Evolutionary conservation across 768 basidiomycete genomes (phyloP).

Genomic region (Kondoa malvinella): DNA sequence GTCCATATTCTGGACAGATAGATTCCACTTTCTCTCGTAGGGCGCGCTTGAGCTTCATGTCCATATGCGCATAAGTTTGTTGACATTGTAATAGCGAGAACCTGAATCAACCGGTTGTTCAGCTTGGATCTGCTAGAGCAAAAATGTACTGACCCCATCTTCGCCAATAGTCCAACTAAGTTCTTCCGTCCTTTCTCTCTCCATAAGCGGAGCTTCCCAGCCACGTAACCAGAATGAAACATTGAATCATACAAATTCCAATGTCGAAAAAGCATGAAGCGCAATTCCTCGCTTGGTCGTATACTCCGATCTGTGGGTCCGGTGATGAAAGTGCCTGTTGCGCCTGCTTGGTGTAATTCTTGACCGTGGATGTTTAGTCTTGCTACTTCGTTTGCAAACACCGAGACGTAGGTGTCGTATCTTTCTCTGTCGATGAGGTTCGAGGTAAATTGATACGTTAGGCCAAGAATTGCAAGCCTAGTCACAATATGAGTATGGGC

Average conservation of each 20-base stretch:
- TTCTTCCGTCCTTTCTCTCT: constrained; percentile 79
- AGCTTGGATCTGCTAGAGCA: background rate
- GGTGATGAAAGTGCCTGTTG: background rate
- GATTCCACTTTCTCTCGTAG: constrained; percentile 66
- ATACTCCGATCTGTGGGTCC: constrained; percentile 67
- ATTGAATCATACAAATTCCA: constrained; percentile 98
- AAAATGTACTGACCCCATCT: constrained; percentile 63
- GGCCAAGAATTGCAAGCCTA: constrained; percentile 81
- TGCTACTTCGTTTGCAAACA: constrained; percentile 80
- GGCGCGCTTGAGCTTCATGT: constrained; percentile 71
- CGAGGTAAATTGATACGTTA: constrained; percentile 80
- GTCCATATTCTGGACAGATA: constrained; percentile 84
- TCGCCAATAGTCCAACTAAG: constrained; percentile 77
- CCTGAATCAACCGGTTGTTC: constrained; percentile 34
- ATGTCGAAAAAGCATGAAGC: constrained; percentile 88
- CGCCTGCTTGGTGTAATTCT: constrained; percentile 20
- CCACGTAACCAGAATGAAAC: constrained; percentile 92
- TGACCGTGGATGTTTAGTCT: constrained; percentile 46
- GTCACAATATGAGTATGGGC: constrained; percentile 8
- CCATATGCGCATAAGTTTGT: constrained; percentile 88
- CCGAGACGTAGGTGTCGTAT: constrained; percentile 63
- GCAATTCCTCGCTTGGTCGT: constrained; percentile 66
- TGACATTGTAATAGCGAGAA: constrained; percentile 89
- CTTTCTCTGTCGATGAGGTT: constrained; percentile 68
- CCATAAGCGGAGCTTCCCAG: constrained; percentile 89